Conservation (phyloP, 345 rosid species). For the Salix brachista region DNA sequence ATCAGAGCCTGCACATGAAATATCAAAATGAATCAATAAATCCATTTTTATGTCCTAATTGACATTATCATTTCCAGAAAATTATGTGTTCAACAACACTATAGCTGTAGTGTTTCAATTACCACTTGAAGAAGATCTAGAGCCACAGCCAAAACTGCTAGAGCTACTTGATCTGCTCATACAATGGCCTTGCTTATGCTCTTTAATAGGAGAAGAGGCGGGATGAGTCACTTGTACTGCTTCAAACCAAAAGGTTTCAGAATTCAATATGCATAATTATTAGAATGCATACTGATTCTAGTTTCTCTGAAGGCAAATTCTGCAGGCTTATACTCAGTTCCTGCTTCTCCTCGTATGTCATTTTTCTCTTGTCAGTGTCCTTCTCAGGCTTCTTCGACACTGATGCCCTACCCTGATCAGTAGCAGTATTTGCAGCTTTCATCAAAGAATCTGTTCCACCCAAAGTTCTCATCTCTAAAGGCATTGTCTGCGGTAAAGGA, state of each 20-base stretch:
- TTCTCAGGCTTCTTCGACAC: conserved; percentile 42
- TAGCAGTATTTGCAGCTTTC: conserved; percentile 5
- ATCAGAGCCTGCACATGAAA: conserved; percentile 40
- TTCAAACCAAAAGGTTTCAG: conserved; percentile 3
- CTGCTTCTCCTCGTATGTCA: conserved; percentile 86
- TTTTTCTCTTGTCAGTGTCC: conserved; percentile 43
- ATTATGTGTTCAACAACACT: background rate
- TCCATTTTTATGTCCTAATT: background rate
- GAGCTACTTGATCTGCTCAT: conserved; percentile 41
- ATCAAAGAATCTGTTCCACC: conserved; percentile 46
- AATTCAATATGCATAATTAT: background rate
- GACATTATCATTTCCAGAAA: background rate
- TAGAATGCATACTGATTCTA: conserved; percentile 33
- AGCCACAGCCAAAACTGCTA: conserved; percentile 42
- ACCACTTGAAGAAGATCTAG: conserved; percentile 55
- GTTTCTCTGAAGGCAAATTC: conserved; percentile 68
- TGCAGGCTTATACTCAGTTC: conserved; percentile 64
- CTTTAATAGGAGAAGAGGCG: conserved; percentile 23
- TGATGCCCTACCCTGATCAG: conserved; percentile 18
- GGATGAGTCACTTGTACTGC: conserved; percentile 23
- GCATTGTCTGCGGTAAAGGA: conserved; percentile 10
- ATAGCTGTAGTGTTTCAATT: background rate
- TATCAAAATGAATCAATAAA: background rate
- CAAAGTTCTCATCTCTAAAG: conserved; percentile 24
- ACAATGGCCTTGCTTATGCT: conserved; percentile 29